A percentile compares a stretch with the other conserved stretches of the same genome.
These are phyloP conservation scores for Dimargaris cristalligena DNA, from an alignment of 192 early-diverging fungal genomes.

Conservation along the genomic window DNA sequence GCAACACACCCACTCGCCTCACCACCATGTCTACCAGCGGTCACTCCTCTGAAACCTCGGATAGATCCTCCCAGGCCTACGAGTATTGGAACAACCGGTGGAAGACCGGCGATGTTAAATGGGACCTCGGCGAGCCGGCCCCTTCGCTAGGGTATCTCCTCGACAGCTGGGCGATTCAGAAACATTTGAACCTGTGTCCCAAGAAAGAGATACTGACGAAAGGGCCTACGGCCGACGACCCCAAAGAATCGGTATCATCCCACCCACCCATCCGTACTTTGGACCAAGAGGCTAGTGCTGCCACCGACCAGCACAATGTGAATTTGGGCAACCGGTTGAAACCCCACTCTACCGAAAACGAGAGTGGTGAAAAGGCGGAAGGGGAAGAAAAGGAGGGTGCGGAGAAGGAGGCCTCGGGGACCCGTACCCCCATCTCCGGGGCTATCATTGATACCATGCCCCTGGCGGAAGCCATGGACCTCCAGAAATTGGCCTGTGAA, in stretches of 20 bases:
- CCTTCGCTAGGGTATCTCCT: background rate
- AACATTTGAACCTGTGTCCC: background rate
- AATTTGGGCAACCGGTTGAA: no score
- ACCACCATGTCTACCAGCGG: constrained; percentile 7
- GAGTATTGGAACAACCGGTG: constrained; percentile 1
- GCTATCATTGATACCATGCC: background rate
- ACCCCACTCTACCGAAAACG: background rate
- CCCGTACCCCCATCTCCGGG: no score
- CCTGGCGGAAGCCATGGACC: background rate
- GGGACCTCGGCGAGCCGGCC: constrained; percentile 1
- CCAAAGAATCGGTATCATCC: background rate
- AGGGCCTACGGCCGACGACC: background rate
- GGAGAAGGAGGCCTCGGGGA: background rate
- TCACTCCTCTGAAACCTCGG: constrained; percentile 12
- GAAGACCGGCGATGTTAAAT: background rate
- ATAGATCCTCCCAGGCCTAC: constrained; percentile 13
- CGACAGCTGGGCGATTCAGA: constrained; percentile 1
- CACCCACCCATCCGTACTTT: background rate
- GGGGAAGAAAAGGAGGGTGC: background rate
- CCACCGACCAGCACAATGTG: background rate
- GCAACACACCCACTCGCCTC: no score
- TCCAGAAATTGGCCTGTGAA: background rate
- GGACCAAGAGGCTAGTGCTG: background rate
- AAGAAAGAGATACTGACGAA: background rate
- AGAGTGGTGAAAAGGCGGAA: background rate